Conservation (phyloP, 495 filamentous ascomycete genomes). For the Apodospora peruviana region DNA sequence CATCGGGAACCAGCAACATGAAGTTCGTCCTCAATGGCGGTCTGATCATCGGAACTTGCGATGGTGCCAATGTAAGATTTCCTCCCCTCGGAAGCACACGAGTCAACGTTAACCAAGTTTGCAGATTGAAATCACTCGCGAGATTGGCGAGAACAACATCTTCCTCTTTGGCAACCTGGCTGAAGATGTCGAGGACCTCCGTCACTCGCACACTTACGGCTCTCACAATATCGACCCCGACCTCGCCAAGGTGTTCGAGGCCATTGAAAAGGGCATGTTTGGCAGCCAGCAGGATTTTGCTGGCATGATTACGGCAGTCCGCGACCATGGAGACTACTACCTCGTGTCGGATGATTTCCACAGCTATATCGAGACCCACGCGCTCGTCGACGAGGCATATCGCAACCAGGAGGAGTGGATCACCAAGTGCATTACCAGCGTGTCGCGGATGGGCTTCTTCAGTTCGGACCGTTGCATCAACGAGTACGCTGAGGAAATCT, state of each 20-base stretch:
- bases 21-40: constrained; percentile 98
- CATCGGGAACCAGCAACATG: constrained; percentile 75
- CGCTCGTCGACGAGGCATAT: constrained; percentile 85
- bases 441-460: constrained; percentile 94
- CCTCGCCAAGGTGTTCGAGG: constrained; percentile 74
- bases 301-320: constrained; percentile 75
- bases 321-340: constrained; percentile 94
- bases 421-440: constrained; percentile 78
- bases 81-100: neutral
- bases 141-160: constrained; percentile 92
- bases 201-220: constrained; percentile 82
- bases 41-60: constrained; percentile 94
- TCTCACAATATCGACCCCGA: constrained; percentile 68
- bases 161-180: constrained; percentile 97
- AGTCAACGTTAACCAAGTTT: constrained; percentile 3
- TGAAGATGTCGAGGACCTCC: constrained; percentile 95
- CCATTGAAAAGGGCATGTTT: constrained; percentile 70
- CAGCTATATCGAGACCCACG: constrained; percentile 84
- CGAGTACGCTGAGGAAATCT: constrained; percentile 96
- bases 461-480: constrained; percentile 92
- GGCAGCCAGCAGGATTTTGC: constrained; percentile 69
- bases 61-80: constrained; percentile 83
- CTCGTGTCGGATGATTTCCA: constrained; percentile 96
- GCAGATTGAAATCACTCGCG: constrained; percentile 95
- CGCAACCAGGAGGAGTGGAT: constrained; percentile 87